Conservation (phyloP, 2,329 filamentous ascomycete species). For the Fusarium circinatum region DNA sequence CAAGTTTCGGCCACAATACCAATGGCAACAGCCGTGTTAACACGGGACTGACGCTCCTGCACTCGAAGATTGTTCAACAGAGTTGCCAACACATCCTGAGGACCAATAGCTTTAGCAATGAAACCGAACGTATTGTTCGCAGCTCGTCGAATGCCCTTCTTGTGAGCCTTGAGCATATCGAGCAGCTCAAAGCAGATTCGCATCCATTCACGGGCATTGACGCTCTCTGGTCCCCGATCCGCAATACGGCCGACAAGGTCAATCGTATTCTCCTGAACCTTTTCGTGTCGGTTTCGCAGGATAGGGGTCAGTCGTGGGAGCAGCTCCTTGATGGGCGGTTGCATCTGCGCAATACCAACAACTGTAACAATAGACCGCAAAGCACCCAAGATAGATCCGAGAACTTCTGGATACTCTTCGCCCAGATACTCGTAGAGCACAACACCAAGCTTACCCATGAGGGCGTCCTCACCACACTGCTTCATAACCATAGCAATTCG, state of each 20-base stretch:
- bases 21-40: slow-evolving; percentile 98
- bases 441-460: slow-evolving; percentile 94
- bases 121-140: slow-evolving; percentile 99
- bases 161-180: slow-evolving; percentile 99
- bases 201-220: slow-evolving; percentile 99
- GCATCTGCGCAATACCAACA: slow-evolving; percentile 97
- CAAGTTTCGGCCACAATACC: slow-evolving; percentile 99
- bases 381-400: slow-evolving; percentile 95
- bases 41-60: slow-evolving; percentile 96
- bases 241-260: slow-evolving; percentile 98
- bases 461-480: slow-evolving; percentile 93
- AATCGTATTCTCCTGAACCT: slow-evolving; percentile 99
- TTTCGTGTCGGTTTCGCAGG: slow-evolving; percentile 96
- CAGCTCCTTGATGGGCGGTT: slow-evolving; percentile 95
- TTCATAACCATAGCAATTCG: slow-evolving; percentile 99
- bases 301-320: slow-evolving; percentile 97
- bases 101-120: slow-evolving; percentile 98
- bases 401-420: slow-evolving; percentile 97
- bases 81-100: slow-evolving; percentile 95
- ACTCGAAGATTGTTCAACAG: slow-evolving; percentile 96
- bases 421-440: slow-evolving; percentile 98
- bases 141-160: slow-evolving; percentile 97
- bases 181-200: slow-evolving; percentile 98
- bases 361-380: slow-evolving; percentile 97
- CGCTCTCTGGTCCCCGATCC: slow-evolving; percentile 93